Evolutionary conservation across 2,329 filamentous ascomycete species (phyloP).

Genomic region (Fusarium zealandicum): DNA sequence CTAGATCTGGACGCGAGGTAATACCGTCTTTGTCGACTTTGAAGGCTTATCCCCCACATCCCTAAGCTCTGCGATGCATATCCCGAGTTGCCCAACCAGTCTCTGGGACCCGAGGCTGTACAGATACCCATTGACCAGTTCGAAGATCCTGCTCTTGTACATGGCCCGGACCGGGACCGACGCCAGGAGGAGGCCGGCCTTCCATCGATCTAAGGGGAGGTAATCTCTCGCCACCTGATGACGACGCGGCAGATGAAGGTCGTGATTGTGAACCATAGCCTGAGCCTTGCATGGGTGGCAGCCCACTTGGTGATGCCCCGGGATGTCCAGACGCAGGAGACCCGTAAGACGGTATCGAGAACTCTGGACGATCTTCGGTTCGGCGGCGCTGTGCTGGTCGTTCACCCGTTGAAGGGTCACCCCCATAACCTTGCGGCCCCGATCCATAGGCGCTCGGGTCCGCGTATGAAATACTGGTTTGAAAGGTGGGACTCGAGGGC

Average conservation of each 20-base stretch:
- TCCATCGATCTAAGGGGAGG: constrained; percentile 59
- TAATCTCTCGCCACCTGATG: constrained; percentile 52
- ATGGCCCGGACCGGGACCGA: constrained; percentile 38
- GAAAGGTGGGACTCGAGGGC: constrained; percentile 58
- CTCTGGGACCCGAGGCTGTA: constrained; percentile 44
- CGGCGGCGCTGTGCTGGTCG: constrained; percentile 56
- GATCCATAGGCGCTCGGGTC: constrained; percentile 49
- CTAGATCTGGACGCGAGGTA: constrained; percentile 2
- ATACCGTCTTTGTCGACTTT: constrained; percentile 4
- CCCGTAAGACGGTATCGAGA: constrained; percentile 50
- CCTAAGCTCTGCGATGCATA: constrained; percentile 35
- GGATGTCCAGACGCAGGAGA: constrained; percentile 41
- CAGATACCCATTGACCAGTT: constrained; percentile 48
- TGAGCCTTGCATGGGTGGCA: constrained; percentile 53
- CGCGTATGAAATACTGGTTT: constrained; percentile 47
- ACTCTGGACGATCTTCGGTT: constrained; percentile 57
- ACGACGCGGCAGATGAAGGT: constrained; percentile 49
- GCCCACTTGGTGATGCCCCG: constrained; percentile 44
- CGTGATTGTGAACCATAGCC: constrained; percentile 49
- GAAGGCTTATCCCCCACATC: constrained; percentile 21
- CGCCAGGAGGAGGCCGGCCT: constrained; percentile 38
- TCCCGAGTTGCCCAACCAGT: constrained; percentile 49
- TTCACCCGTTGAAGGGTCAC: constrained; percentile 55
- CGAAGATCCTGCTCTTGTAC: constrained; percentile 46
- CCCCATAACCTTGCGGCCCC: constrained; percentile 46